Evolutionary conservation across 2,329 filamentous ascomycete genomes (phyloP).

Genomic region (Phialophora expanda): DNA sequence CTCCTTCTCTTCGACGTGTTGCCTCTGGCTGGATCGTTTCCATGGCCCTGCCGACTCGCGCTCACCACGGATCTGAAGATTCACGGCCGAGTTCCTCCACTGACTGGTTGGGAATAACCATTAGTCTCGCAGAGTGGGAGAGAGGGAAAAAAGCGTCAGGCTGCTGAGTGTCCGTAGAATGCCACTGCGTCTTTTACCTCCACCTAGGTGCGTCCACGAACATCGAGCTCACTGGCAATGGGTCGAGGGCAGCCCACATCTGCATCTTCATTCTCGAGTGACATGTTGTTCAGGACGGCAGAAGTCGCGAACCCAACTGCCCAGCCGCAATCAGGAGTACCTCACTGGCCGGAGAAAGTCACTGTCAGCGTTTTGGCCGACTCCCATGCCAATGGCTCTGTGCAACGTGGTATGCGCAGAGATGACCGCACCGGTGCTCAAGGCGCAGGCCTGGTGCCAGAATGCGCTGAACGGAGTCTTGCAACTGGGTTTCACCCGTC

Average conservation of each 20-base stretch:
- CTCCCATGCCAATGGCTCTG: slow-evolving; percentile 32
- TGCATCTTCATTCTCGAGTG: slow-evolving; percentile 7
- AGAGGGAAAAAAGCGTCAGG: slow-evolving; percentile 6
- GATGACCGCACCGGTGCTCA: slow-evolving; percentile 19
- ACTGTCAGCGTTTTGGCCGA: slow-evolving; percentile 25
- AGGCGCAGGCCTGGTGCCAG: slow-evolving; percentile 26
- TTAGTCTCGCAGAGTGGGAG: slow-evolving; percentile 11
- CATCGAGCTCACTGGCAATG: slow-evolving; percentile 3
- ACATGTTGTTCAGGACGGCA: slow-evolving; percentile 12
- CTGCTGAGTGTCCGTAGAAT: slow-evolving; percentile 7
- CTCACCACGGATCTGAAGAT: slow-evolving; percentile 11
- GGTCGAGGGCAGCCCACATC: slow-evolving; percentile 16
- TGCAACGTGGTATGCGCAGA: slow-evolving; percentile 35
- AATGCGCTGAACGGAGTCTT: slow-evolving; percentile 20
- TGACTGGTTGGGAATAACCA: slow-evolving; percentile 10
- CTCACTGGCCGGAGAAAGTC: slow-evolving; percentile 23
- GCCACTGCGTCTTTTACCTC: slow-evolving; percentile 12
- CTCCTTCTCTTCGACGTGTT: slow-evolving; percentile 1
- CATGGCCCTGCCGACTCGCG: slow-evolving; percentile 4
- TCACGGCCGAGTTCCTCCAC: background rate
- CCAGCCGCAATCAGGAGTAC: background rate
- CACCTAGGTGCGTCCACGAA: slow-evolving; percentile 16
- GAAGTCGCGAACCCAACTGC: slow-evolving; percentile 20
- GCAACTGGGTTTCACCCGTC: slow-evolving; percentile 32
- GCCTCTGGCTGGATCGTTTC: background rate